These are phyloP conservation scores for Sherardia arvensis DNA, from an alignment of 257 asterid genomes.

Conservation along the genomic window DNA sequence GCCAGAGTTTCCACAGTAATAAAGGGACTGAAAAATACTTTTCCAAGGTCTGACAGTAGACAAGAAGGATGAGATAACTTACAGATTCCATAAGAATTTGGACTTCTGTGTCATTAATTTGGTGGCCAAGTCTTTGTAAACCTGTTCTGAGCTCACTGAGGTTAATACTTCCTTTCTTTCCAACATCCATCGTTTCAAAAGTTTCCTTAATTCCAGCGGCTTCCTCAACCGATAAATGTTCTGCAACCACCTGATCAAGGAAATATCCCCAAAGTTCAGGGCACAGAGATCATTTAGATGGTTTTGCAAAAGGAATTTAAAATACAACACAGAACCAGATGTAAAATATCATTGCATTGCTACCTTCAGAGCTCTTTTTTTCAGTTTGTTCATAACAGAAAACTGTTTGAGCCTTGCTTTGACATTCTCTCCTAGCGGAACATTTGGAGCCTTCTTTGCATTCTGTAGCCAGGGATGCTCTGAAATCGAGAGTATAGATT, in stretches of 20 bases:
- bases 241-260: slow-evolving; percentile 46
- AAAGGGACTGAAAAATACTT: neutral
- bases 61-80: slow-evolving; percentile 14
- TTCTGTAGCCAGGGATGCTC: slow-evolving; percentile 70
- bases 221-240: slow-evolving; percentile 63
- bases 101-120: slow-evolving; percentile 37
- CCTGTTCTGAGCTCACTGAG: slow-evolving; percentile 44
- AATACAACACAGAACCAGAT: neutral
- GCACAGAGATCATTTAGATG: neutral
- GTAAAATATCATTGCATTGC: neutral
- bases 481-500: slow-evolving; percentile 12
- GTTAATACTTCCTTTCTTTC: slow-evolving; percentile 38
- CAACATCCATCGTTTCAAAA: slow-evolving; percentile 42
- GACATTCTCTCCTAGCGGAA: slow-evolving; percentile 62
- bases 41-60: neutral
- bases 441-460: slow-evolving; percentile 57
- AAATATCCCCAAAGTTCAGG: slow-evolving; percentile 8
- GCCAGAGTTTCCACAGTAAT: neutral
- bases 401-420: slow-evolving; percentile 68
- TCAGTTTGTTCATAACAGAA: slow-evolving; percentile 63
- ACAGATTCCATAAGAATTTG: slow-evolving; percentile 64
- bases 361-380: slow-evolving; percentile 61
- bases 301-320: neutral
- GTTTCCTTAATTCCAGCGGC: slow-evolving; percentile 59
- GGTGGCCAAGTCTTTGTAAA: slow-evolving; percentile 52